Base-by-base conservation (phyloP, 768 basidiomycete species). In the Suillus hirtellus region DNA sequence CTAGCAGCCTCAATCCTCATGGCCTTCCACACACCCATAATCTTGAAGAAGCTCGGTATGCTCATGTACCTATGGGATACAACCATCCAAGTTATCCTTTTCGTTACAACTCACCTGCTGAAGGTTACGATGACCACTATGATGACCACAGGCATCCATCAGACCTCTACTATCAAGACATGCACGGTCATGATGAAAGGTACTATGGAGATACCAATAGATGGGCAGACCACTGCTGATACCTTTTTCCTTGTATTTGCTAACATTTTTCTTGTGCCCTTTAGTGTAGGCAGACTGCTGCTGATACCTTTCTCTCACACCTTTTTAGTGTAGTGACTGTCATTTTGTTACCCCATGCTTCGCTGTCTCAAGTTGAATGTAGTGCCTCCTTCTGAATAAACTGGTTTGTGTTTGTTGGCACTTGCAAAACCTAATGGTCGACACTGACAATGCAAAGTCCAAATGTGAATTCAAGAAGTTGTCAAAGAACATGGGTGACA, bases 311-410 rank as follows among this genome's bases (percentile, higher is more conserved):
- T 50, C 24, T 50, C 49, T 50, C 3, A 17, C 15, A 1, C 49
- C 24, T 17, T 50, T 50, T 50, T 50, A 50, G 49, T 50, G 24
- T 50, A 50, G 15, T 50, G 49, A 50, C 49, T 49, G 47, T 49
- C 47, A 49, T 49, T 49, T 49, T 49, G 47, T 49, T 49, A 49
- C 47, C 47, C 2, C 21, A 7, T 24, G 47, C 21, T 6, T 49
- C n/a, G n/a, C n/a, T 12, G 38, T 5, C 24, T 50, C 49, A 49
- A 2, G 2, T 24, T 24, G 21, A 1, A 49, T 49, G 47, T 49
- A 49, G 47, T 49, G 6, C 47, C 47, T 49, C 47, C 47, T 49
- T 7, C 47, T 49, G 47, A 49, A n/a, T n/a, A n/a, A n/a, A n/a
- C n/a, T n/a, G n/a, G n/a, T n/a, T n/a, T n/a, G n/a, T n/a, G n/a